Conservation (phyloP, 805 yeast species). For the Pachysolen tannophilus region DNA sequence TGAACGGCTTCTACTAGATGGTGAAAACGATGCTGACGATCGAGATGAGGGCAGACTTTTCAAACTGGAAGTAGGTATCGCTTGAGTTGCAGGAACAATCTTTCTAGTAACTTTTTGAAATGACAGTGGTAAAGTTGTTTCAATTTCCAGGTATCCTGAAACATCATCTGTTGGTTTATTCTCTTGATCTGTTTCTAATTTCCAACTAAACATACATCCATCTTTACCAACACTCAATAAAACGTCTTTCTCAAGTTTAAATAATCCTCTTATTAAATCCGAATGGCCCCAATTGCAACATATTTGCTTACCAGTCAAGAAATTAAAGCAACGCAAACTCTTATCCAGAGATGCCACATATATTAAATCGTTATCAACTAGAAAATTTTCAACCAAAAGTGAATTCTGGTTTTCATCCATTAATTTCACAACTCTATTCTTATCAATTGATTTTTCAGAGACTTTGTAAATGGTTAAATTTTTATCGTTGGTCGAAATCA, state of each 20-base stretch:
- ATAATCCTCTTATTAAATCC: constrained; percentile 39
- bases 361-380: constrained; percentile 23
- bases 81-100: constrained; percentile 10
- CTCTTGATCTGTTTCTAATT: constrained; percentile 4
- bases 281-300: constrained; percentile 56
- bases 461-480: constrained; percentile 32
- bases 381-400: constrained; percentile 35
- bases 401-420: constrained; percentile 29
- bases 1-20: constrained; percentile 11
- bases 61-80: constrained; percentile 4
- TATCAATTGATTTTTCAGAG: constrained; percentile 21
- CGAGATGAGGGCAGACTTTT: too few species aligned
- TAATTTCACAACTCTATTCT: constrained; percentile 30
- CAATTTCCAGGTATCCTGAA: constrained; percentile 5
- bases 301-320: constrained; percentile 35
- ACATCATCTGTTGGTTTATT: constrained; percentile 11
- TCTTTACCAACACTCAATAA: constrained; percentile 39
- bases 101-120: constrained; percentile 18
- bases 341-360: constrained; percentile 47
- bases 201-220: constrained; percentile 51
- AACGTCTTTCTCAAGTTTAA: constrained; percentile 16
- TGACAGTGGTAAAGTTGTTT: constrained; percentile 8
- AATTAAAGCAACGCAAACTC: constrained; percentile 43
- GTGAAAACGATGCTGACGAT: too few species aligned
- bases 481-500: constrained; percentile 47